Conservation (phyloP, 805 yeast species). For the Saitoella complicata region DNA sequence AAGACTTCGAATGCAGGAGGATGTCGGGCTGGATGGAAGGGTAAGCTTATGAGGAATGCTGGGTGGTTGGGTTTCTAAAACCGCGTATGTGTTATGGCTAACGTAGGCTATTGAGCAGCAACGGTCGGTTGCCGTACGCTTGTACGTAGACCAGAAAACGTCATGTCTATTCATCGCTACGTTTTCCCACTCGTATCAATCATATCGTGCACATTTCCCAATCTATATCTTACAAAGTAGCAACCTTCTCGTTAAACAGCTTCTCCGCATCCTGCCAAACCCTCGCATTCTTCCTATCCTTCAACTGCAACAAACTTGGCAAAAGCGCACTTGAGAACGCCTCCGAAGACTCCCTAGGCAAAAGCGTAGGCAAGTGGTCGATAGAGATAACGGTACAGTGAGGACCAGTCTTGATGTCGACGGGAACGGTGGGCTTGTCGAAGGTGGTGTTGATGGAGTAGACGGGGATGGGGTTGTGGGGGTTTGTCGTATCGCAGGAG, state of each 20-base stretch:
- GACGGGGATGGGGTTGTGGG: slow-evolving; percentile 94
- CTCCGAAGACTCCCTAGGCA: slow-evolving; percentile 97
- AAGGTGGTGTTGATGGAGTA: slow-evolving; percentile 82
- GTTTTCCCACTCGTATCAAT: too few relatives aligned
- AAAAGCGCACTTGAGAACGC: slow-evolving; percentile 71
- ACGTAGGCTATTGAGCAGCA: too few relatives aligned
- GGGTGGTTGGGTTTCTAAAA: too few relatives aligned
- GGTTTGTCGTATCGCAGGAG: slow-evolving; percentile 96
- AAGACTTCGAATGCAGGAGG: too few relatives aligned
- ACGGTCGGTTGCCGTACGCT: too few relatives aligned
- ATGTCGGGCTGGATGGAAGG: too few relatives aligned
- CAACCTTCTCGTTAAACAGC: slow-evolving; percentile 70
- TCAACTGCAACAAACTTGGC: slow-evolving; percentile 76
- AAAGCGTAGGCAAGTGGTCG: slow-evolving; percentile 87
- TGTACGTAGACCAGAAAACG: too few relatives aligned
- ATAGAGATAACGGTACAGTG: slow-evolving; percentile 82
- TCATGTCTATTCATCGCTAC: too few relatives aligned
- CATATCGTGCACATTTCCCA: too few relatives aligned
- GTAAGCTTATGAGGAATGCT: too few relatives aligned
- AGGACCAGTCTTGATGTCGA: slow-evolving; percentile 48
- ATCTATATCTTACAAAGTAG: slow-evolving; percentile 31
- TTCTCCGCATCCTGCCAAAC: slow-evolving; percentile 86
- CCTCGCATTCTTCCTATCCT: slow-evolving; percentile 64
- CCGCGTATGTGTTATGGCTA: too few relatives aligned
- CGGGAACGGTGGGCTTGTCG: slow-evolving; percentile 76